phyloP scores from a whole-genome alignment of 2,329 filamentous ascomycete species.

The Pseudopithomyces chartarum region DNA sequence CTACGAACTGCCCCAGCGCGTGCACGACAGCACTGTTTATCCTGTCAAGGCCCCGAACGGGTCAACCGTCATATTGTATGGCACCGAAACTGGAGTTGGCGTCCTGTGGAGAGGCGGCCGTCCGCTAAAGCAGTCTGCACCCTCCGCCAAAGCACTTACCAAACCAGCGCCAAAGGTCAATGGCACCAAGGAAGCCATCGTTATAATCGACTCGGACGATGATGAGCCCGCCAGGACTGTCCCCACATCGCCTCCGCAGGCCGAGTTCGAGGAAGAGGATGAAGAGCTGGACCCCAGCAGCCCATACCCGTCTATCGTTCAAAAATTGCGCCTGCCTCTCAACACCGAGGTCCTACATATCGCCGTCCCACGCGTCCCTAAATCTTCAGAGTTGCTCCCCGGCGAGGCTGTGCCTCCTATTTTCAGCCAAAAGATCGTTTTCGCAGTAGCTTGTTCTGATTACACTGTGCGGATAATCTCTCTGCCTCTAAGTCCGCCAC shows the following conservation, averaged over 20 bases:
- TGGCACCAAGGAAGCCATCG: slow-evolving; percentile 53
- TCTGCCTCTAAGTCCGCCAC: slow-evolving; percentile 60
- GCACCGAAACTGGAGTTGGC: slow-evolving; percentile 62
- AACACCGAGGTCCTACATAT: slow-evolving; percentile 59
- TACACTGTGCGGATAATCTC: slow-evolving; percentile 60
- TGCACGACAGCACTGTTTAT: slow-evolving; percentile 62
- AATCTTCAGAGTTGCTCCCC: slow-evolving; percentile 34
- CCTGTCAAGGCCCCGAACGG: slow-evolving; percentile 64
- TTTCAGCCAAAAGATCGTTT: slow-evolving; percentile 56
- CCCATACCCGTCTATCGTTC: slow-evolving; percentile 59
- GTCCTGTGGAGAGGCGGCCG: slow-evolving; percentile 66
- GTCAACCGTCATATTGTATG: slow-evolving; percentile 65
- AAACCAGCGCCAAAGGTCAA: slow-evolving; percentile 46
- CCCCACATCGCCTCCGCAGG: slow-evolving; percentile 25
- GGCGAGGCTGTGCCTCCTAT: slow-evolving; percentile 51
- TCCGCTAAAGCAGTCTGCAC: slow-evolving; percentile 46
- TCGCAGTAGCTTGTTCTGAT: slow-evolving; percentile 62
- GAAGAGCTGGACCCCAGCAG: slow-evolving; percentile 62
- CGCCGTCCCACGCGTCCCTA: slow-evolving; percentile 52
- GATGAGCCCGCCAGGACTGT: slow-evolving; percentile 48
- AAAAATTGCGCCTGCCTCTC: slow-evolving; percentile 60
- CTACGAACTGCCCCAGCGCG: slow-evolving; percentile 64
- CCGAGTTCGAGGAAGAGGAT: slow-evolving; percentile 60
- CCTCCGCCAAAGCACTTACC: slow-evolving; percentile 32
- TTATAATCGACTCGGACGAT: slow-evolving; percentile 63